Conservation (phyloP, 1,284 basidiomycete species). For the Cryptococcus maquisensis region DNA sequence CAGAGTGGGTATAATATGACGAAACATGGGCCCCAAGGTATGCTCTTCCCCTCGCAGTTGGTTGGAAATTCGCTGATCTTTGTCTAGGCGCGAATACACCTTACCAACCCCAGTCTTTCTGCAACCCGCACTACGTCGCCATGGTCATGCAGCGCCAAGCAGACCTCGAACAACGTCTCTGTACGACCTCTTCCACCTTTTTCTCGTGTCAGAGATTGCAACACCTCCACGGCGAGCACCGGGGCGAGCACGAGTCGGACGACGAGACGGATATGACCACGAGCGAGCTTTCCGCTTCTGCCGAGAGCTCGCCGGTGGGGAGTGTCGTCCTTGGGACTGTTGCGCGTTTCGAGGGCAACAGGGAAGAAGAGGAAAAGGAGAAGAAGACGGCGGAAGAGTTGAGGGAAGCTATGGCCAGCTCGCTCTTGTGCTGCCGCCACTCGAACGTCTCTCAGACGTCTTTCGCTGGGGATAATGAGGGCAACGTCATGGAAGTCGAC, state of each 20-base stretch:
- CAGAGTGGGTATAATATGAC: slow-evolving; percentile 67
- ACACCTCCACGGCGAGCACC: background rate
- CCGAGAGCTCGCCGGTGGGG: slow-evolving; percentile 19
- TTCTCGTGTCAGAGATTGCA: slow-evolving; percentile 17
- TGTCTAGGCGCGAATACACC: slow-evolving; percentile 31
- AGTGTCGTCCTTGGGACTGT: slow-evolving; percentile 9
- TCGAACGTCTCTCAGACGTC: slow-evolving; percentile 7
- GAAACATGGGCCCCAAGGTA: slow-evolving; percentile 69
- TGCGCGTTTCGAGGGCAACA: background rate
- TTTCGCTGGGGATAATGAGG: background rate
- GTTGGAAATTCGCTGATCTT: background rate
- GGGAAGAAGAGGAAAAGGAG: slow-evolving; percentile 5
- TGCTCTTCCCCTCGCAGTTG: slow-evolving; percentile 6
- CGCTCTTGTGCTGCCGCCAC: slow-evolving; percentile 13
- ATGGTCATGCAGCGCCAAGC: slow-evolving; percentile 62
- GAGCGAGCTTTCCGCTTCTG: slow-evolving; percentile 3
- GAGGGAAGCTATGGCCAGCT: slow-evolving; percentile 36
- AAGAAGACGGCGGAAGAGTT: slow-evolving; percentile 30
- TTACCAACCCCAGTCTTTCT: slow-evolving; percentile 69
- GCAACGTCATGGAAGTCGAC: slow-evolving; percentile 8
- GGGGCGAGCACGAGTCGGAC: slow-evolving; percentile 13
- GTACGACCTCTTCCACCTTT: slow-evolving; percentile 18
- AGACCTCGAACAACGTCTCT: slow-evolving; percentile 41
- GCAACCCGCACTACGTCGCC: slow-evolving; percentile 61
- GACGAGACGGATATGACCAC: slow-evolving; percentile 21